phyloP scores from a whole-genome alignment of 768 basidiomycete genomes.

The Saitozyma sp. region DNA sequence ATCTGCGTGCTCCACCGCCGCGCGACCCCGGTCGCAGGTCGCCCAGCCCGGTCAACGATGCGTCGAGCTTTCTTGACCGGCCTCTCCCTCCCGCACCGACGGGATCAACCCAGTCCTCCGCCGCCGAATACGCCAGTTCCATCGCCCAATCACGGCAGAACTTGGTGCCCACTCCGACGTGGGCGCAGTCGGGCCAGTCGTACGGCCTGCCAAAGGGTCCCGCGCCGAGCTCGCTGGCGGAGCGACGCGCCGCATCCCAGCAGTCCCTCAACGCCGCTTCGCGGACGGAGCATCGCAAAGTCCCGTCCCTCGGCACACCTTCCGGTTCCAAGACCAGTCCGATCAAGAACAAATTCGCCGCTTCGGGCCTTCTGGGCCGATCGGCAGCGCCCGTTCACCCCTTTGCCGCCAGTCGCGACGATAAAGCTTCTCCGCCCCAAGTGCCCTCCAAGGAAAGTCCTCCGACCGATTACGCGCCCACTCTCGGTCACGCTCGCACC shows the following conservation, averaged over 20 bases:
- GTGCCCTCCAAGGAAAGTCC: neutral
- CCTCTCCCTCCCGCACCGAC: conserved; percentile 38
- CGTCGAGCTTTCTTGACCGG: conserved; percentile 31
- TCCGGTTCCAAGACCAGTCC: conserved; percentile 21
- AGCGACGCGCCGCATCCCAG: neutral
- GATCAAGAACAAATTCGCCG: conserved; percentile 33
- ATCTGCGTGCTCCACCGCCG: conserved; percentile 38
- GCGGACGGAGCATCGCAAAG: conserved; percentile 19
- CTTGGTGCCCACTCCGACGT: conserved; percentile 11
- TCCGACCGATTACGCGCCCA: no score
- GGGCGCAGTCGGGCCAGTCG: no score
- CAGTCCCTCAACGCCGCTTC: no score
- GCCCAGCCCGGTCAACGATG: conserved; percentile 40
- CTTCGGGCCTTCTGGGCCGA: conserved; percentile 22
- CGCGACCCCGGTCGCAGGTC: conserved; percentile 35
- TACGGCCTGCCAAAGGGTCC: no score
- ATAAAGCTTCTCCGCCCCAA: conserved; percentile 10
- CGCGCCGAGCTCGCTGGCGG: neutral
- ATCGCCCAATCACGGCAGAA: conserved; percentile 21
- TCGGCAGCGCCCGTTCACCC: conserved; percentile 28
- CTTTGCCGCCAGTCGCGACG: conserved; percentile 36
- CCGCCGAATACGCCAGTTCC: conserved; percentile 40
- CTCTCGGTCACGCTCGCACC: no score
- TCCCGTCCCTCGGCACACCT: conserved; percentile 4
- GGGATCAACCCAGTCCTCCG: conserved; percentile 26